Percentiles rank a stretch among this genome's conserved stretches.
These are phyloP conservation scores for Boletus rex-veris DNA, from an alignment of 768 basidiomycete species.

Conservation along the genomic window DNA sequence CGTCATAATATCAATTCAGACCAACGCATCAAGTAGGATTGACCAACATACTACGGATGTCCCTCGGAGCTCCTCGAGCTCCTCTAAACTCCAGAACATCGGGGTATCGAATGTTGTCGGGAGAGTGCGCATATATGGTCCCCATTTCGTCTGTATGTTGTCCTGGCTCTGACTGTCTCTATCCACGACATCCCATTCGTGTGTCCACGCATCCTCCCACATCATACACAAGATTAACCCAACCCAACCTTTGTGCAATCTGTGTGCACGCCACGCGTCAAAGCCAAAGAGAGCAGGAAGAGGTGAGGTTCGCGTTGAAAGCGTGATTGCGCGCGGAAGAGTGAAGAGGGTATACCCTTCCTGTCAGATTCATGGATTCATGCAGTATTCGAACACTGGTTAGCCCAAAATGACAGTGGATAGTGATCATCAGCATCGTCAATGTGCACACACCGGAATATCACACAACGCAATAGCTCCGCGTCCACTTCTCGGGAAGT, in stretches of 20 bases:
- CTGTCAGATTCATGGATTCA: constrained; percentile 38
- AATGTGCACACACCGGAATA: constrained; percentile 52
- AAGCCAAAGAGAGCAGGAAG: constrained; percentile 59
- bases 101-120: constrained; percentile 80
- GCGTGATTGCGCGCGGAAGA: constrained; percentile 71
- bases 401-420: background rate
- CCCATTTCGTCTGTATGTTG: constrained; percentile 16
- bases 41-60: constrained; percentile 83
- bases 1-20: background rate
- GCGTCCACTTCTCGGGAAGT: constrained; percentile 54
- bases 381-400: background rate
- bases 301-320: constrained; percentile 74
- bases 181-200: constrained; percentile 50
- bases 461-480: constrained; percentile 73
- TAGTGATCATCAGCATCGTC: background rate
- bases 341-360: constrained; percentile 75
- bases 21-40: background rate
- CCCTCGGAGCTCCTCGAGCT: constrained; percentile 71
- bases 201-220: constrained; percentile 79
- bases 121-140: constrained; percentile 39
- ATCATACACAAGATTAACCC: constrained; percentile 92
- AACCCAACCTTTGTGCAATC: constrained; percentile 74
- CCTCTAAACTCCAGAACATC: constrained; percentile 87
- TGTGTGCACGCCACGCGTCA: constrained; percentile 58
- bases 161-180: background rate